A percentile compares a stretch with the other conserved stretches of the same genome.
These are phyloP conservation scores for Phytophthora cryptogea DNA, from an alignment of 352 stramenopile species.

Conservation along the genomic window DNA sequence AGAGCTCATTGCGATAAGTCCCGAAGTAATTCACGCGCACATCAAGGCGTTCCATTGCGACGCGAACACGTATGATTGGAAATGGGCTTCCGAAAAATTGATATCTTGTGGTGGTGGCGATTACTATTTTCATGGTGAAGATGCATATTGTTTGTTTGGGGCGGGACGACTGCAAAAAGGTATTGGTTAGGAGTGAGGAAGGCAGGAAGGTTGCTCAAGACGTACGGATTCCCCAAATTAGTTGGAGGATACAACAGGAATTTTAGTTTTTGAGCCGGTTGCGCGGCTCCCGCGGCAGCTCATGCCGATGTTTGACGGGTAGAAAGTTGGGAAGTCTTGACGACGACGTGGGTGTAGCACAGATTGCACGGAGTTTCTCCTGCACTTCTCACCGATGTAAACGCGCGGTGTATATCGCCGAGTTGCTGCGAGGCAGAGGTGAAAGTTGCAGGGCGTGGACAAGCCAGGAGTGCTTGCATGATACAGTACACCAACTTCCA, in stretches of 20 bases:
- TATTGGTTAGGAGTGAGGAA: too few species aligned
- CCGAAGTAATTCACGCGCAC: background rate
- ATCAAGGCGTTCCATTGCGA: background rate
- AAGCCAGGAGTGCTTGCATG: constrained; percentile 3
- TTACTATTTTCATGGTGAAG: too few species aligned
- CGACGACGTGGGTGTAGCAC: too few species aligned
- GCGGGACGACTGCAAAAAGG: too few species aligned
- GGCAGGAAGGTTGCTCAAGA: too few species aligned
- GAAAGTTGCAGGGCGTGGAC: constrained; percentile 14
- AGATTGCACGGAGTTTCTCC: too few species aligned
- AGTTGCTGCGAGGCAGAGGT: constrained; percentile 1
- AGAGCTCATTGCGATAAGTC: too few species aligned
- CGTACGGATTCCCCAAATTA: background rate
- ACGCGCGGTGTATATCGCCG: background rate
- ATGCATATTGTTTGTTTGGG: too few species aligned
- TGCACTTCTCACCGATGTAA: background rate
- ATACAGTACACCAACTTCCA: too few species aligned
- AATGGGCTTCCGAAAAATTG: background rate
- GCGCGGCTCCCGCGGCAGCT: background rate
- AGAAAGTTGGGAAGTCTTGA: background rate
- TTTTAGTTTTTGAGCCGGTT: background rate
- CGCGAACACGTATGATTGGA: background rate
- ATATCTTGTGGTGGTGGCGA: too few species aligned
- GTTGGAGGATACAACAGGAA: background rate
- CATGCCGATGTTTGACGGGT: background rate